Conservation (phyloP, 2,329 filamentous ascomycete genomes). For the Leptographium procerum region DNA sequence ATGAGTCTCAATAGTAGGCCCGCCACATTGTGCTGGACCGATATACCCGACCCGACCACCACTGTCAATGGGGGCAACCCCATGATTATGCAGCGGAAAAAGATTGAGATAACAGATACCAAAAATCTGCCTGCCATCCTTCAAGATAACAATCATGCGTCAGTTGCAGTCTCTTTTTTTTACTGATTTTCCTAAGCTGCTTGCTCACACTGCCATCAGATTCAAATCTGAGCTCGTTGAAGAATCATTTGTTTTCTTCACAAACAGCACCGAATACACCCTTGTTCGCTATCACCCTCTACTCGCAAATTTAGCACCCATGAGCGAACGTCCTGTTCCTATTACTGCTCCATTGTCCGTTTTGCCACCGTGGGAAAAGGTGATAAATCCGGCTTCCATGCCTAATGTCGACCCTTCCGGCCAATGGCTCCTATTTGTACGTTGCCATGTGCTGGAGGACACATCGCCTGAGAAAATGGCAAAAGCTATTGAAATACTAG, state of each 20-base stretch:
- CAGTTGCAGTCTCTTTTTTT: too few relatives aligned
- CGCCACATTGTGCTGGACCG: slow-evolving; percentile 45
- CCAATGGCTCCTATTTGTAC: slow-evolving; percentile 46
- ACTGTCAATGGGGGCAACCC: slow-evolving; percentile 17
- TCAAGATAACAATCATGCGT: slow-evolving; percentile 42
- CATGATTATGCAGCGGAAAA: slow-evolving; percentile 41
- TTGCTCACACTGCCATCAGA: slow-evolving; percentile 20
- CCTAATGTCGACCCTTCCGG: slow-evolving; percentile 31
- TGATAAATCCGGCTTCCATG: slow-evolving; percentile 19
- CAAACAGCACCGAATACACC: slow-evolving; percentile 42
- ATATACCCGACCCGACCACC: slow-evolving; percentile 46
- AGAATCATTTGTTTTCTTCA: slow-evolving; percentile 41
- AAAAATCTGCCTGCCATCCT: slow-evolving; percentile 35
- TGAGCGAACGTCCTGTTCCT: slow-evolving; percentile 5
- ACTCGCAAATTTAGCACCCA: slow-evolving; percentile 10
- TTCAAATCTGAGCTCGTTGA: slow-evolving; percentile 42
- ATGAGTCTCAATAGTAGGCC: slow-evolving; percentile 28
- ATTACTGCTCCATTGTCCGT: slow-evolving; percentile 20
- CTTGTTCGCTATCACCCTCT: slow-evolving; percentile 35
- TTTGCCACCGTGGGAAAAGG: slow-evolving; percentile 33
- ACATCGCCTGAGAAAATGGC: slow-evolving; percentile 45
- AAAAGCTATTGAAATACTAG: slow-evolving; percentile 40
- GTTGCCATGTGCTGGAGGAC: slow-evolving; percentile 41
- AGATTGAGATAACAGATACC: slow-evolving; percentile 44
- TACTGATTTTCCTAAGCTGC: neutral